Evolutionary conservation across 129 eudicot species (phyloP).

Genomic region (Flaveria robusta): DNA sequence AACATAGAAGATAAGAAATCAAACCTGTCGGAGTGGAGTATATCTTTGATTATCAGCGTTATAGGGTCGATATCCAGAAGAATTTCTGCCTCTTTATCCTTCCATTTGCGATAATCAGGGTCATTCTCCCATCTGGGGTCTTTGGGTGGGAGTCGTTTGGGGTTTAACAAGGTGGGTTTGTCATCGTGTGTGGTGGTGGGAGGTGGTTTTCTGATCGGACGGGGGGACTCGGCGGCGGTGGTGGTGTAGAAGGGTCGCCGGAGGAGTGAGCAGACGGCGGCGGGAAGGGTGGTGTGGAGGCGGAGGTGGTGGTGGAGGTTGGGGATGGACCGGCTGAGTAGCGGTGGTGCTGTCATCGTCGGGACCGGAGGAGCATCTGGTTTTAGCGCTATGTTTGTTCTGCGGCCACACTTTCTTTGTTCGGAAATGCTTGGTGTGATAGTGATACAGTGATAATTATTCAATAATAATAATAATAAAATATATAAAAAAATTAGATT

Average conservation of each 20-base stretch:
- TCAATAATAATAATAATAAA: too few species aligned
- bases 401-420: slow-evolving; percentile 32
- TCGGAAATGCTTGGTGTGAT: background rate
- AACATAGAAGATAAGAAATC: background rate
- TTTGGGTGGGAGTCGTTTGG: slow-evolving; percentile 34
- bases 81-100: slow-evolving; percentile 66
- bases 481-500: too few species aligned
- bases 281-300: slow-evolving; percentile 36
- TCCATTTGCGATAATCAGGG: slow-evolving; percentile 71
- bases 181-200: slow-evolving; percentile 28
- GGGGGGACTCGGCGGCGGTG: slow-evolving; percentile 46
- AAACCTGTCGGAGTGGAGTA: slow-evolving; percentile 84
- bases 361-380: slow-evolving; percentile 28
- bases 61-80: slow-evolving; percentile 62
- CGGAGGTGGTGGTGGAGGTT: slow-evolving; percentile 54
- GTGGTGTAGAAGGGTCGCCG: slow-evolving; percentile 51
- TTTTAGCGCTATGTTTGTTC: background rate
- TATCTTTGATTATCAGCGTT: slow-evolving; percentile 52
- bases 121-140: slow-evolving; percentile 42
- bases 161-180: slow-evolving; percentile 12
- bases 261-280: slow-evolving; percentile 33
- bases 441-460: too few species aligned
- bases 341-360: slow-evolving; percentile 65
- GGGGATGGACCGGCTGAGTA: slow-evolving; percentile 45
- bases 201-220: slow-evolving; percentile 39